Percentiles rank a stretch among this genome's conserved stretches.
Evolutionary conservation across 805 yeast genomes (phyloP).

Genomic region (Brettanomyces sp.): DNA sequence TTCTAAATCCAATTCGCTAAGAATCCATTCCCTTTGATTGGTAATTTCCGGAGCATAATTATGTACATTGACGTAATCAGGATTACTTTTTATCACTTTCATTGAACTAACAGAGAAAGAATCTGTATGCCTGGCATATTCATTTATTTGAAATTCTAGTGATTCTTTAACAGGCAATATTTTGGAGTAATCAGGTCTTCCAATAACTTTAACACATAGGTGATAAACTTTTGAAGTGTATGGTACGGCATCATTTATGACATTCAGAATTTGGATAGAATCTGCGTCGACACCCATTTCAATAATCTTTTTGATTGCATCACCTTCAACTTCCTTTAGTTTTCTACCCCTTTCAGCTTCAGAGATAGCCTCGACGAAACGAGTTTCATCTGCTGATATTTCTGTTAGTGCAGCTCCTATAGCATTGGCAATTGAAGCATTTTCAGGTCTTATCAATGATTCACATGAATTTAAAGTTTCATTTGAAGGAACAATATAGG

Average conservation of each 20-base stretch:
- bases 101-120: slow-evolving; percentile 1
- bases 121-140: slow-evolving; percentile 4
- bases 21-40: slow-evolving; percentile 28
- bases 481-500: slow-evolving; percentile 30
- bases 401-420: slow-evolving; percentile 43
- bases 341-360: slow-evolving; percentile 13
- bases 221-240: slow-evolving; percentile 26
- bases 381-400: slow-evolving; percentile 24
- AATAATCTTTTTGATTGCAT: slow-evolving; percentile 12
- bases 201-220: slow-evolving; percentile 31
- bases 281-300: slow-evolving; percentile 20
- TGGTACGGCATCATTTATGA: slow-evolving; percentile 23
- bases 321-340: slow-evolving; percentile 10
- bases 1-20: slow-evolving; percentile 34
- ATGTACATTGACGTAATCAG: slow-evolving; percentile 8
- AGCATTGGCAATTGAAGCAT: slow-evolving; percentile 37
- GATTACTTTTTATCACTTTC: slow-evolving; percentile 2
- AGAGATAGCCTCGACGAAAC: slow-evolving; percentile 8
- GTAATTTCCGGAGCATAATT: slow-evolving; percentile 9
- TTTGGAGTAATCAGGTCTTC: slow-evolving; percentile 32
- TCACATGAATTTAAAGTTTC: slow-evolving; percentile 29
- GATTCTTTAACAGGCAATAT: slow-evolving; percentile 1
- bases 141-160: slow-evolving; percentile 10
- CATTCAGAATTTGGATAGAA: slow-evolving; percentile 18
- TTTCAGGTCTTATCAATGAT: slow-evolving; percentile 32